phyloP scores from a whole-genome alignment of 345 rosid species.

The Salix dunnii region DNA sequence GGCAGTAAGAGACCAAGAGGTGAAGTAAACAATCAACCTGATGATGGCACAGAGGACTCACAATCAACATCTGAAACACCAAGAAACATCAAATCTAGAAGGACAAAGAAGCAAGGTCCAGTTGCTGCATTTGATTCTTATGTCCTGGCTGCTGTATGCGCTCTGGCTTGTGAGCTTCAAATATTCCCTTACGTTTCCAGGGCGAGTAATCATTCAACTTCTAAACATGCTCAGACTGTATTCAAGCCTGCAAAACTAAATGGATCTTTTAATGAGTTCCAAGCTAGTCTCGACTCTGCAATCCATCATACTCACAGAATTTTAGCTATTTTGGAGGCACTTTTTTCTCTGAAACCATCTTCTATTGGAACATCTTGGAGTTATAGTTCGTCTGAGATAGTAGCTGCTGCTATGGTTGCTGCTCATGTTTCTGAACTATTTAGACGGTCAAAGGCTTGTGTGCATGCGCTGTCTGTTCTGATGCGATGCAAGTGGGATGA shows the following conservation, averaged over 20 bases:
- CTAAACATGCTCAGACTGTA: conserved; percentile 29
- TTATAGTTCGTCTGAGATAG: conserved; percentile 90
- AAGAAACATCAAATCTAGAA: conserved; percentile 43
- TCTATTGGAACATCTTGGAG: conserved; percentile 92
- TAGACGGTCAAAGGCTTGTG: conserved; percentile 87
- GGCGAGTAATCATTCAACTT: conserved; percentile 42
- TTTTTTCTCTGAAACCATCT: conserved; percentile 88
- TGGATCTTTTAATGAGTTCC: conserved; percentile 55
- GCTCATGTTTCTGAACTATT: conserved; percentile 94
- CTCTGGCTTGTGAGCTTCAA: conserved; percentile 96
- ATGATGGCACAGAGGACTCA: conserved; percentile 40
- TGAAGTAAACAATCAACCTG: conserved; percentile 40
- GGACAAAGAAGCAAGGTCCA: conserved; percentile 76
- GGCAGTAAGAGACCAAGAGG: conserved; percentile 68
- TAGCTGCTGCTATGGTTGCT: conserved; percentile 99
- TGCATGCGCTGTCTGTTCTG: conserved; percentile 72
- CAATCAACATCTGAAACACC: conserved; percentile 35
- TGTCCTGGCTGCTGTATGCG: conserved; percentile 94
- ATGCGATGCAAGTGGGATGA: conserved; percentile 92
- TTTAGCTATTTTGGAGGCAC: conserved; percentile 86
- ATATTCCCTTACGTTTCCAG: conserved; percentile 71
- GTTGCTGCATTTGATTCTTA: conserved; percentile 95
- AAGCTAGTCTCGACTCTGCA: conserved; percentile 63
- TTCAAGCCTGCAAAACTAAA: conserved; percentile 55
- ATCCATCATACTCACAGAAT: conserved; percentile 85